Base-by-base conservation (phyloP, 2,329 filamentous ascomycete species). In the Trichoderma pleuroti region DNA sequence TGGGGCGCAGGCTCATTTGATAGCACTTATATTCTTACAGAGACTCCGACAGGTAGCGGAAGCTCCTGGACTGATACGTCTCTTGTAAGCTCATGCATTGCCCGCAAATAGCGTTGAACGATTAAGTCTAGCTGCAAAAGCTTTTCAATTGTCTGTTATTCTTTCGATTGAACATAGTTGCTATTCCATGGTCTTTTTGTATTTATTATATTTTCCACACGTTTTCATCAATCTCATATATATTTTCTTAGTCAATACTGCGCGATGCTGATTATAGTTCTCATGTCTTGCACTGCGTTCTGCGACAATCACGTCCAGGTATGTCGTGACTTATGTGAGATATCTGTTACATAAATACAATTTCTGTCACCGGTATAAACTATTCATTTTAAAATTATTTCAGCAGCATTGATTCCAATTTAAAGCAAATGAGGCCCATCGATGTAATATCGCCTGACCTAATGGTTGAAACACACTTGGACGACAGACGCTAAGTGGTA, bases 1-100 rank as follows among this genome's bases (percentile, higher is more conserved):
- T 69, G 67, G 67, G 57, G 39, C 4, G 67, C 67, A 8, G 67
- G 67, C 8, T 69, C 67, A 39, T 69, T 69, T 8, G 67, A 69
- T 12, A 61, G 24, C 42, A 62, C 42, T 32, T 69, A 69, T 24
- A 24, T 24, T 5, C 26, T 69, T 14, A 63, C 67, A 14, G 59
- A 54, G 46, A 69, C 67, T 2, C 67, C 67, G 10, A 63, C 34
- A 12, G 36, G 42, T 9, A 69, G 32, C 1, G 67, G 67, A 28
- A 62, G 6, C 39, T 32, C 56, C 4, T 69, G 67, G 67, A 56
- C 59, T 26, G 67, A 69, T 32, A 69, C 57, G 5, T 30, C 67
- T 21, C 30, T 69, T 11, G 46, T 54, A 21, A 30, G 42, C 21
- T 52, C 62, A n/a, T 65, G 62, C 30, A 11, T 65, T 24, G 18